These are phyloP conservation scores for Saturnispora kantuleensis DNA, from an alignment of 805 yeast genomes.

Conservation along the genomic window DNA sequence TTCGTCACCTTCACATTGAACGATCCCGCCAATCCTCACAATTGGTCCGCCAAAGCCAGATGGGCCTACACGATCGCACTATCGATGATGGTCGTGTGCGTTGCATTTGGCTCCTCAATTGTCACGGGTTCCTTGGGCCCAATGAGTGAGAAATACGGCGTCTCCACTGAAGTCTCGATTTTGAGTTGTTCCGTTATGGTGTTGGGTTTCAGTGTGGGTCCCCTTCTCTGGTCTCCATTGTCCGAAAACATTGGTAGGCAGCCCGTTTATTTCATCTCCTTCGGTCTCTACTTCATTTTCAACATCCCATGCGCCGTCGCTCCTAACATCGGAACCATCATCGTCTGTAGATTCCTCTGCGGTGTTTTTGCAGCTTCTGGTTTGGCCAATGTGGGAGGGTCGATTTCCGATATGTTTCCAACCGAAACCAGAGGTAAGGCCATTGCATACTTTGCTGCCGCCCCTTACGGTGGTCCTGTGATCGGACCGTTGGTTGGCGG, in stretches of 20 bases:
- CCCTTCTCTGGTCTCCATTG: constrained; percentile 81
- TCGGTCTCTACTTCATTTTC: constrained; percentile 65
- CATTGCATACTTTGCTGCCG: constrained; percentile 83
- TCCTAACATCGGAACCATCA: constrained; percentile 69
- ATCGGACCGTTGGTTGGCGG: constrained; percentile 85
- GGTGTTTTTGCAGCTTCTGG: constrained; percentile 85
- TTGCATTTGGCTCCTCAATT: constrained; percentile 90
- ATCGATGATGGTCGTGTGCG: constrained; percentile 70
- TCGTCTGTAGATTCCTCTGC: constrained; percentile 76
- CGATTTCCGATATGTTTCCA: constrained; percentile 84
- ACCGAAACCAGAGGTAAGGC: constrained; percentile 76
- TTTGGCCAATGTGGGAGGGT: constrained; percentile 80
- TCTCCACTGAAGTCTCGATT: constrained; percentile 68
- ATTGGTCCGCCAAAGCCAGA: constrained; percentile 53
- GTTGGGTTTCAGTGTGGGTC: constrained; percentile 79
- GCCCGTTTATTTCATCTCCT: constrained; percentile 70
- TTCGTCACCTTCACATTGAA: constrained; percentile 71
- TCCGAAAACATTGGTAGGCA: constrained; percentile 81
- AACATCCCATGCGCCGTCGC: constrained; percentile 83
- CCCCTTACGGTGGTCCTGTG: constrained; percentile 91
- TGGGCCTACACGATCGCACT: constrained; percentile 63
- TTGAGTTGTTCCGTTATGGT: constrained; percentile 82
- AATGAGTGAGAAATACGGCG: constrained; percentile 55
- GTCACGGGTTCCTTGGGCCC: constrained; percentile 78
- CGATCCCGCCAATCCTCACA: constrained; percentile 87